Conservation (phyloP, 805 yeast species). For the Yarrowia bubula region DNA sequence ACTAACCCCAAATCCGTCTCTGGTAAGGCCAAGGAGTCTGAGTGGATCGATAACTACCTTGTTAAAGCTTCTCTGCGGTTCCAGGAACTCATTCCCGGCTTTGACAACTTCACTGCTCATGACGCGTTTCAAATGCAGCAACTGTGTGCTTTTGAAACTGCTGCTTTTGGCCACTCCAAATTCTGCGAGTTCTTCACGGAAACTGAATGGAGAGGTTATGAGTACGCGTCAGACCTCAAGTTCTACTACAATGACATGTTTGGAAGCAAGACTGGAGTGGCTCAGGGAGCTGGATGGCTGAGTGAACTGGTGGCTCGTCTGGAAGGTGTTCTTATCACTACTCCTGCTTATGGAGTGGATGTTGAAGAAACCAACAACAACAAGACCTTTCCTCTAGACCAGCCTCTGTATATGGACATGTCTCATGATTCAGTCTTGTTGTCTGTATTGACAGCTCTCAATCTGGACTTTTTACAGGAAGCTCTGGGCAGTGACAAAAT, state of each 20-base stretch:
- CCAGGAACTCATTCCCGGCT: slow-evolving; percentile 53
- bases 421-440: slow-evolving; percentile 72
- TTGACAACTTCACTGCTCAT: slow-evolving; percentile 46
- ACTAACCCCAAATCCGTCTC: slow-evolving; percentile 31
- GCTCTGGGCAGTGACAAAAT: slow-evolving; percentile 49
- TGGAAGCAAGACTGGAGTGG: slow-evolving; percentile 54
- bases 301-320: slow-evolving; percentile 45
- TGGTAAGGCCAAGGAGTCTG: slow-evolving; percentile 36
- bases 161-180: slow-evolving; percentile 62
- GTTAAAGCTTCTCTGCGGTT: slow-evolving; percentile 57
- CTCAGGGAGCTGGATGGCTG: slow-evolving; percentile 61
- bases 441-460: slow-evolving; percentile 62
- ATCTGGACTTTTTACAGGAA: slow-evolving; percentile 45
- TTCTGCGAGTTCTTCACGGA: slow-evolving; percentile 68
- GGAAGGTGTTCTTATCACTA: slow-evolving; percentile 49
- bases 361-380: slow-evolving; percentile 40
- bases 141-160: slow-evolving; percentile 74
- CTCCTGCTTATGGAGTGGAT: slow-evolving; percentile 52
- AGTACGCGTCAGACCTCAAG: slow-evolving; percentile 58
- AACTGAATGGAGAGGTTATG: slow-evolving; percentile 62
- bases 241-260: slow-evolving; percentile 63
- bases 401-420: slow-evolving; percentile 63
- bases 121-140: slow-evolving; percentile 57
- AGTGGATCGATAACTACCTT: slow-evolving; percentile 48
- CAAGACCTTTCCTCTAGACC: slow-evolving; percentile 44